These are phyloP conservation scores for Solanum chacoense DNA, from an alignment of 305 asterid species.

Conservation along the genomic window DNA sequence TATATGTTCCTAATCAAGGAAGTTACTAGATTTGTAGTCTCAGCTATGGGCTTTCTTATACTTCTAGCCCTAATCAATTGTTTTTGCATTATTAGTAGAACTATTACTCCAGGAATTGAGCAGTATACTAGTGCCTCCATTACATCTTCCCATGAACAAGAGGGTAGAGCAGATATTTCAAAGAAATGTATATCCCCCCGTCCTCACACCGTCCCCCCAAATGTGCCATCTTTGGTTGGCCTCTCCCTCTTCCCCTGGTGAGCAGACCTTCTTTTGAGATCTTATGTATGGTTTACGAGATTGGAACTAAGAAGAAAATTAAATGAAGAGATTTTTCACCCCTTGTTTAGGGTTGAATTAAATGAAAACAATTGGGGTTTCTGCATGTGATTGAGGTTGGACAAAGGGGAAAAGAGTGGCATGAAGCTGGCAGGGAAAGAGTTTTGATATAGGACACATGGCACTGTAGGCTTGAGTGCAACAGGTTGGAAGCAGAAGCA, in stretches of 20 bases:
- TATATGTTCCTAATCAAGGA: background rate
- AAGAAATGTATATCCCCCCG: background rate
- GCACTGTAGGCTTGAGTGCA: background rate
- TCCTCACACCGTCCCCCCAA: background rate
- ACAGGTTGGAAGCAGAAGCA: background rate
- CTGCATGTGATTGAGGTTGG: background rate
- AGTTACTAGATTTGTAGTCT: background rate
- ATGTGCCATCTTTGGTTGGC: background rate
- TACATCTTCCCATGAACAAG: background rate
- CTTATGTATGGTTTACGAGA: background rate
- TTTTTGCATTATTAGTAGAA: background rate
- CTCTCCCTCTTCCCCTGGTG: background rate
- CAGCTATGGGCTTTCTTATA: background rate
- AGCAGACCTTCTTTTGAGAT: background rate
- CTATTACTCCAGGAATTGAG: background rate
- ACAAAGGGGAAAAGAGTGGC: background rate
- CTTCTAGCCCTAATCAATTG: background rate
- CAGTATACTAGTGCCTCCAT: background rate
- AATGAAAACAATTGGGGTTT: background rate
- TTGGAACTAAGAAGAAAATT: background rate
- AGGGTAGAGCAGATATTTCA: background rate
- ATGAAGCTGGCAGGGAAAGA: background rate
- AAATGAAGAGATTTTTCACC: background rate
- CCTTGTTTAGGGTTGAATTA: constrained; percentile 1
- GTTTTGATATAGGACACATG: background rate